These are phyloP conservation scores for Hanseniaspora uvarum DNA, from an alignment of 1,139 yeast genomes.

Conservation along the genomic window DNA sequence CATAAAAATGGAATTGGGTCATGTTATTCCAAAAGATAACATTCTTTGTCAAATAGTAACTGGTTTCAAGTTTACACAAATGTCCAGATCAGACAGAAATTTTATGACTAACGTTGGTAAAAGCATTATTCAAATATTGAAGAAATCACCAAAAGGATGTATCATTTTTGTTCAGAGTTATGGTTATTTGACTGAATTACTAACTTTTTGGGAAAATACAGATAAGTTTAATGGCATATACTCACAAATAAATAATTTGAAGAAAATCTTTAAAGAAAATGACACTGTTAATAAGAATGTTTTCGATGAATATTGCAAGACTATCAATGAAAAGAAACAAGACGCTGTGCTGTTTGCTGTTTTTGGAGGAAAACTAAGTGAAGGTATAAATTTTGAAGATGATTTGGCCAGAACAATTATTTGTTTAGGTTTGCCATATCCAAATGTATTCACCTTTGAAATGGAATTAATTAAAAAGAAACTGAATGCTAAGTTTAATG, in stretches of 20 bases:
- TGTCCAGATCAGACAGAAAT: conserved; percentile 41
- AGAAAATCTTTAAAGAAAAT: conserved; percentile 48
- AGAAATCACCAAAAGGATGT: conserved; percentile 58
- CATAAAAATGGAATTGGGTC: conserved; percentile 63
- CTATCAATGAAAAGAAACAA: conserved; percentile 26
- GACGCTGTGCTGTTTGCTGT: conserved; percentile 75
- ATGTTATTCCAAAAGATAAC: conserved; percentile 66
- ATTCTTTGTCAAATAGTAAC: conserved; percentile 49
- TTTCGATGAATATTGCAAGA: conserved; percentile 42
- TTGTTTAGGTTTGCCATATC: conserved; percentile 85
- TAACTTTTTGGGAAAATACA: conserved; percentile 42
- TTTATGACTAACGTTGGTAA: conserved; percentile 34
- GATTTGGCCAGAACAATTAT: conserved; percentile 76
- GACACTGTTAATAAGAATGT: conserved; percentile 38
- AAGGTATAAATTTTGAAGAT: conserved; percentile 86
- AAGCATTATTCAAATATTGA: conserved; percentile 45
- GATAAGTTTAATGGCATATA: conserved; percentile 23
- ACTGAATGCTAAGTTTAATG: conserved; percentile 34
- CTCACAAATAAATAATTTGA: conserved; percentile 34
- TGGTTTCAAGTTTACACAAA: conserved; percentile 58
- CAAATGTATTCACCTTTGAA: conserved; percentile 77
- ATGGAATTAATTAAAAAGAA: conserved; percentile 61
- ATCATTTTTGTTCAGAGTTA: conserved; percentile 85
- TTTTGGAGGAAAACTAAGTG: conserved; percentile 89
- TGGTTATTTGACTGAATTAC: conserved; percentile 47